Evolutionary conservation across 73 alveolate species (phyloP).

Genomic region (Paramecium caudatum): DNA sequence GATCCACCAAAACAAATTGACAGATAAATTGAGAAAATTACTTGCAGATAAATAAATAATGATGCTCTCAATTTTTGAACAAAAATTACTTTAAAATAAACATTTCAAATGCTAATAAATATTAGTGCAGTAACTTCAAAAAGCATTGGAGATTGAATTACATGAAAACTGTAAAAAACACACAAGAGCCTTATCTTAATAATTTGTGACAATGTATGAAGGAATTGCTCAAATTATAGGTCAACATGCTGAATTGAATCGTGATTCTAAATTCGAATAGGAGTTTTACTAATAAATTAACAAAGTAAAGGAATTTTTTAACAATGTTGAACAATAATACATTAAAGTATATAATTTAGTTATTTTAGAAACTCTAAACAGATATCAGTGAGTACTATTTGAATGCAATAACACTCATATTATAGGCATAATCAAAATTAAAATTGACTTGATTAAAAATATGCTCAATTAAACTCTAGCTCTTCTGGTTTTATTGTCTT

Average conservation of each 20-base stretch:
- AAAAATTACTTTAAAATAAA: not conserved
- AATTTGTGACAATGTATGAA: not conserved
- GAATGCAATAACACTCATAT: not conserved
- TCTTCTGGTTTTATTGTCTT: slow-evolving; percentile 91
- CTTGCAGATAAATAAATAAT: not conserved
- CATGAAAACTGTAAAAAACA: not conserved
- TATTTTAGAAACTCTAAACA: not conserved
- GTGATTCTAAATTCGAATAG: not conserved
- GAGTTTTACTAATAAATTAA: not conserved
- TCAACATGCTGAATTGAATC: not conserved
- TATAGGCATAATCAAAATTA: not conserved
- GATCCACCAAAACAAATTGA: not conserved
- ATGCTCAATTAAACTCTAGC: slow-evolving; percentile 90
- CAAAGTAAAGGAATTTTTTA: not conserved
- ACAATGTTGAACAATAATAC: not conserved
- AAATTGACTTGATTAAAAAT: slow-evolving; percentile 9
- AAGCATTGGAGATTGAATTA: not conserved
- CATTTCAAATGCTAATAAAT: not conserved
- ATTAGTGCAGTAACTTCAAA: not conserved
- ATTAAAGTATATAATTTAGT: not conserved
- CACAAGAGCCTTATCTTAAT: not conserved
- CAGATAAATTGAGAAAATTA: not conserved
- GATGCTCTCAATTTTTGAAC: not conserved
- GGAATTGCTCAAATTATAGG: slow-evolving; percentile 16
- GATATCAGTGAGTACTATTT: not conserved